A percentile compares a stretch with the other conserved stretches of the same genome.
phyloP scores from a whole-genome alignment of 108 stramenopile species.

The Fragilaria crotonensis region DNA sequence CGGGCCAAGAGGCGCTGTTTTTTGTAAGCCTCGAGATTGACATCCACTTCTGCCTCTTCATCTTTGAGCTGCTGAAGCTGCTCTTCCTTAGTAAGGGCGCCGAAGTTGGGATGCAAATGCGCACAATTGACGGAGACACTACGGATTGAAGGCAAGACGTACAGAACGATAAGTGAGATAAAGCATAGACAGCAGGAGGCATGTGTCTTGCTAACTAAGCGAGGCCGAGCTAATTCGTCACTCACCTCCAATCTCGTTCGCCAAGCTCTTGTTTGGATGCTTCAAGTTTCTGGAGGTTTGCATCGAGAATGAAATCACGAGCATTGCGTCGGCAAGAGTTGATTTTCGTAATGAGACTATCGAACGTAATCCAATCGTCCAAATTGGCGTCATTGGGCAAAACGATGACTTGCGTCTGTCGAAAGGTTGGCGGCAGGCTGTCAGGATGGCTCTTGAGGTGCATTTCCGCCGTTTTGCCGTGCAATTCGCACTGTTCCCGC shows the following conservation, averaged over 20 bases:
- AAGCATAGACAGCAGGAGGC: not conserved
- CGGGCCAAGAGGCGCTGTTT: slow-evolving; percentile 52
- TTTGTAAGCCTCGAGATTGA: slow-evolving; percentile 61
- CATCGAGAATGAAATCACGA: slow-evolving; percentile 49
- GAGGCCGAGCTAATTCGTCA: not conserved
- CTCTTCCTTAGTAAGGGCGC: slow-evolving; percentile 52
- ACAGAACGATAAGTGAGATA: not conserved
- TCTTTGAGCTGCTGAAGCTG: slow-evolving; percentile 46
- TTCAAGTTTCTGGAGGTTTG: slow-evolving; percentile 23
- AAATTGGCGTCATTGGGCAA: slow-evolving; percentile 47
- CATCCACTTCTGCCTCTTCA: slow-evolving; percentile 58
- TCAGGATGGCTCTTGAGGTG: slow-evolving; percentile 12
- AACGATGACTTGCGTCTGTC: slow-evolving; percentile 71
- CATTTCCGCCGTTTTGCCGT: slow-evolving; percentile 40
- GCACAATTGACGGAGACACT: slow-evolving; percentile 78
- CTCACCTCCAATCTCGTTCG: slow-evolving; percentile 53
- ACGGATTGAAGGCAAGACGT: no score
- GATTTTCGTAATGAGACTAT: slow-evolving; percentile 48
- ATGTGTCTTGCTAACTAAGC: not conserved
- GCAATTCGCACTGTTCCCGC: slow-evolving; percentile 54
- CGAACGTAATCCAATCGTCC: slow-evolving; percentile 43
- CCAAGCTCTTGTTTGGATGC: slow-evolving; percentile 20
- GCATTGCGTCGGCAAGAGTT: slow-evolving; percentile 61
- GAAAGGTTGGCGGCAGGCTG: slow-evolving; percentile 39
- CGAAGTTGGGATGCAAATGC: slow-evolving; percentile 76